A percentile compares a stretch with the other conserved stretches of the same genome.
Conservation (phyloP, 441 rosid genomes). For the Omphalea diandra region DNA sequence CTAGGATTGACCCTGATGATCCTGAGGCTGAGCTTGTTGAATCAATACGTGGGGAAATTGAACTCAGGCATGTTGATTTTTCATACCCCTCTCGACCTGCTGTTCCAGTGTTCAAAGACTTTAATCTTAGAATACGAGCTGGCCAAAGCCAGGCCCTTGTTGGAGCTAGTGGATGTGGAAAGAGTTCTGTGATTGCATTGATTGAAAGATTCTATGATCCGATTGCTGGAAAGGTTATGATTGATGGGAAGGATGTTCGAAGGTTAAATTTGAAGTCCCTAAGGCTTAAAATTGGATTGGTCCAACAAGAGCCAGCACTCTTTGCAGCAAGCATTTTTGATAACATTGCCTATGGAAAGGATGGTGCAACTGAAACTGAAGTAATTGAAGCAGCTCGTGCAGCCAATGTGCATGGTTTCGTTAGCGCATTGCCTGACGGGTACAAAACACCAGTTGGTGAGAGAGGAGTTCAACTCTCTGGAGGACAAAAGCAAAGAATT, state of each 20-base stretch:
- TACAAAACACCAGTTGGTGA: slow-evolving; percentile 97
- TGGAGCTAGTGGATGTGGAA: slow-evolving; percentile 96
- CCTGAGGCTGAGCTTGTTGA: slow-evolving; percentile 86
- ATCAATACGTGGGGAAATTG: slow-evolving; percentile 87
- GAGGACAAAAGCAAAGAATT: slow-evolving; percentile 98
- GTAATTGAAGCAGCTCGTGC: slow-evolving; percentile 93
- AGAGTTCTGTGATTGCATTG: slow-evolving; percentile 90
- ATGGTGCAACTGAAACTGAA: slow-evolving; percentile 87
- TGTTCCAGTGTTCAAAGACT: slow-evolving; percentile 69
- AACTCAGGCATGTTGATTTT: slow-evolving; percentile 92
- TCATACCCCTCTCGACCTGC: slow-evolving; percentile 96
- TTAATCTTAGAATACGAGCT: slow-evolving; percentile 81
- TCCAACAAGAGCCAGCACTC: slow-evolving; percentile 98
- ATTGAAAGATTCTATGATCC: slow-evolving; percentile 96
- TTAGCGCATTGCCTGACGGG: slow-evolving; percentile 88
- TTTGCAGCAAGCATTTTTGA: slow-evolving; percentile 92
- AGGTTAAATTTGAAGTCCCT: slow-evolving; percentile 81
- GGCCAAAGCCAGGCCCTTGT: slow-evolving; percentile 98
- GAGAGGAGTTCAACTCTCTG: slow-evolving; percentile 94
- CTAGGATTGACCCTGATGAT: slow-evolving; percentile 88
- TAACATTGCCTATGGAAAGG: slow-evolving; percentile 93
- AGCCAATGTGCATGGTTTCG: slow-evolving; percentile 90
- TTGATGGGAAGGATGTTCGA: slow-evolving; percentile 92
- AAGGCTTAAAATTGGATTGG: slow-evolving; percentile 86
- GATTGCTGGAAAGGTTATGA: slow-evolving; percentile 78